Conservation (phyloP, 202 grass and related monocot species). For the Panicum hallii region DNA sequence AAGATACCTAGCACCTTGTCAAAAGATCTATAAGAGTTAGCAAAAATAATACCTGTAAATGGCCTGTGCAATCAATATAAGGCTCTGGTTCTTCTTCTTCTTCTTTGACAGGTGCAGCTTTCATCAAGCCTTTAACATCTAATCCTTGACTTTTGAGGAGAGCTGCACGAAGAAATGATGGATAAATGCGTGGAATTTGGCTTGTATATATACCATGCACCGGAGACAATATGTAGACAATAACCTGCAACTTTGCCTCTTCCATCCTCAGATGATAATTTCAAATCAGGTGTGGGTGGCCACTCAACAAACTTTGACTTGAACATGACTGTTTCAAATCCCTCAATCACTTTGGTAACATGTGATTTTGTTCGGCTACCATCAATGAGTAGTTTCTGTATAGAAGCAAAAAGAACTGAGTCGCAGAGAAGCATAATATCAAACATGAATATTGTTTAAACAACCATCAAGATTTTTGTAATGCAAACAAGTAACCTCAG, state of each 20-base stretch:
- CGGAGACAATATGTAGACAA: constrained; percentile 24
- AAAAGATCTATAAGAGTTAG: constrained; percentile 20
- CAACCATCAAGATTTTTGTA: neutral
- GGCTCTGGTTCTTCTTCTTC: constrained; percentile 75
- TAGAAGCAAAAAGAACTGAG: constrained; percentile 28
- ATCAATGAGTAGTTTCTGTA: constrained; percentile 79
- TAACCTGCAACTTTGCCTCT: constrained; percentile 91
- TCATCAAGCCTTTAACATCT: constrained; percentile 82
- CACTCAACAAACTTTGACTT: constrained; percentile 86
- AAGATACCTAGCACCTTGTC: constrained; percentile 4
- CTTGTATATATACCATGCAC: neutral
- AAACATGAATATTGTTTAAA: constrained; percentile 4
- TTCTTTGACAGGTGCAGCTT: constrained; percentile 63
- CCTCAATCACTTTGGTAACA: constrained; percentile 83
- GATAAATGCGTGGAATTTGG: constrained; percentile 1
- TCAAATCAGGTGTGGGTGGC: constrained; percentile 73
- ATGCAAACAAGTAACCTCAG: constrained; percentile 70
- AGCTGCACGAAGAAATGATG: constrained; percentile 51
- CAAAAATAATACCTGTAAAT: constrained; percentile 65
- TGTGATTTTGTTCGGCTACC: constrained; percentile 53
- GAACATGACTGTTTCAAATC: constrained; percentile 77
- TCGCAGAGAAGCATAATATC: neutral
- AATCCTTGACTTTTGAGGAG: constrained; percentile 82
- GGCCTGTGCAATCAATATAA: constrained; percentile 78
- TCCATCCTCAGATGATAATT: constrained; percentile 75